A percentile compares a stretch with the other conserved stretches of the same genome.
These are phyloP conservation scores for Tympanopsis confertula DNA, from an alignment of 2,329 filamentous ascomycete species.

Conservation along the genomic window DNA sequence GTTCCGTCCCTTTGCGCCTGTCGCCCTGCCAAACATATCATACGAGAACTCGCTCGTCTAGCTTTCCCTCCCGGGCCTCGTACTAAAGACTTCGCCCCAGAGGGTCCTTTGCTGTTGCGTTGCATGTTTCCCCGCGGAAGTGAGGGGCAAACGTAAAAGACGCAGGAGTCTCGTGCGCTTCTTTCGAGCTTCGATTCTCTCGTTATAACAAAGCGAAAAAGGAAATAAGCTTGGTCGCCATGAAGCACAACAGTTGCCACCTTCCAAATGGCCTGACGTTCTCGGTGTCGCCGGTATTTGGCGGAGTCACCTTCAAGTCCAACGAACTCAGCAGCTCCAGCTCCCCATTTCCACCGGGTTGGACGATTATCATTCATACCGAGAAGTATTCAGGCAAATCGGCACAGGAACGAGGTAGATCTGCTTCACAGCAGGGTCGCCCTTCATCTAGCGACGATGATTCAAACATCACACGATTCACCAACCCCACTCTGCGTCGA, in stretches of 20 bases:
- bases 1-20: too few relatives aligned
- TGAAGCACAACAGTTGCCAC: constrained; percentile 33
- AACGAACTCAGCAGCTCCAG: constrained; percentile 61
- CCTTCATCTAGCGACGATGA: not conserved
- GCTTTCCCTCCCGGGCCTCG: too few relatives aligned
- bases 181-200: not conserved
- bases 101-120: too few relatives aligned
- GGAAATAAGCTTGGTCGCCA: not conserved
- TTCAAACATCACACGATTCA: constrained; percentile 50
- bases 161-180: too few relatives aligned
- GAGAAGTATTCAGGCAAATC: constrained; percentile 25
- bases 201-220: not conserved
- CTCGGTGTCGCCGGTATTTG: constrained; percentile 75
- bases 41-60: too few relatives aligned
- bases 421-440: constrained; percentile 5
- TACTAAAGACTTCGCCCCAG: too few relatives aligned
- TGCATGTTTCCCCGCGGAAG: too few relatives aligned
- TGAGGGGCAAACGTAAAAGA: too few relatives aligned
- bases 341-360: constrained; percentile 70
- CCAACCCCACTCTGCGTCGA: constrained; percentile 60
- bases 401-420: constrained; percentile 13
- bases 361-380: constrained; percentile 78
- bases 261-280: constrained; percentile 81
- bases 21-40: too few relatives aligned
- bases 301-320: constrained; percentile 80